These are phyloP conservation scores for Datura wrightii DNA, from an alignment of 257 asterid species.

Conservation along the genomic window DNA sequence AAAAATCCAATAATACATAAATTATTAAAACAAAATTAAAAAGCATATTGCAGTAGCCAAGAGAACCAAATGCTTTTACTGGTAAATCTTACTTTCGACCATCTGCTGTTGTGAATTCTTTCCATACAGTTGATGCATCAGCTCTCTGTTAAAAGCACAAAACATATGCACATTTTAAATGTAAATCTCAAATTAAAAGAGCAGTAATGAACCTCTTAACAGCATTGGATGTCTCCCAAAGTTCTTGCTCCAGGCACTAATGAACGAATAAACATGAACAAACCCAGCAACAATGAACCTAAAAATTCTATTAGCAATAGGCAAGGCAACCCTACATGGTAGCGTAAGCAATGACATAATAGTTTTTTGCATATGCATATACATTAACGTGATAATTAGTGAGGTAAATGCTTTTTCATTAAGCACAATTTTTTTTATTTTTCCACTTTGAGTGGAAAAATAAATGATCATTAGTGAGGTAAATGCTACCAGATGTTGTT, in stretches of 20 bases:
- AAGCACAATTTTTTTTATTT: neutral
- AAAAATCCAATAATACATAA: conserved; percentile 34
- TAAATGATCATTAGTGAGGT: conserved; percentile 4
- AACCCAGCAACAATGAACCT: conserved; percentile 14
- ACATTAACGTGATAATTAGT: neutral
- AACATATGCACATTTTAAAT: neutral
- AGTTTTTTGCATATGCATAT: conserved; percentile 15
- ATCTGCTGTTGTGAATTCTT: conserved; percentile 93
- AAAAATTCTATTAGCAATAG: conserved; percentile 24
- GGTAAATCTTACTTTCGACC: conserved; percentile 82
- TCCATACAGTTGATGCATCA: conserved; percentile 97
- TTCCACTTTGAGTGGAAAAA: neutral
- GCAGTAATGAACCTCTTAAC: neutral
- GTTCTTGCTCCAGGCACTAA: conserved; percentile 14
- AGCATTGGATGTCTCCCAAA: conserved; percentile 9
- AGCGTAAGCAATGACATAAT: neutral
- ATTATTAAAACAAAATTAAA: conserved; percentile 27
- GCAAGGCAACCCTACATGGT: conserved; percentile 16
- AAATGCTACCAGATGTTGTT: conserved; percentile 9
- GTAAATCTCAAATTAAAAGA: conserved; percentile 20
- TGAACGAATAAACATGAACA: conserved; percentile 11
- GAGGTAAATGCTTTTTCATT: neutral
- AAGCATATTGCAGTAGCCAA: conserved; percentile 18
- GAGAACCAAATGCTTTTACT: conserved; percentile 30
- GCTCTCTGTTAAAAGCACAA: conserved; percentile 76